Base-by-base conservation (phyloP, 2,329 filamentous ascomycete species). In the Neofusicoccum parvum region DNA sequence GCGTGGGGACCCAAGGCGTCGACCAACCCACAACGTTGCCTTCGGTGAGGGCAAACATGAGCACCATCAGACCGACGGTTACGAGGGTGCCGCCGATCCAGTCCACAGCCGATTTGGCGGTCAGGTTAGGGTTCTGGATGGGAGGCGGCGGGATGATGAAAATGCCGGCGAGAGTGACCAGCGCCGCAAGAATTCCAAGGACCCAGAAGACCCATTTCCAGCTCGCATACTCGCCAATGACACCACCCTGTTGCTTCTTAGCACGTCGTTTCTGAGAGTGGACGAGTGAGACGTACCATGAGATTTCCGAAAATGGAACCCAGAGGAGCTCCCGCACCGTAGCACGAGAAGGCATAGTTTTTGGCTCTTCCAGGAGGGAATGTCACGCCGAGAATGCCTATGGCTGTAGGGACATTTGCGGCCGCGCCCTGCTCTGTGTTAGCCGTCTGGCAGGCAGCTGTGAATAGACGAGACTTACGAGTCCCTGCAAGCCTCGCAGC, bases 191-290 rank as follows among this genome's bases (percentile, higher is more conserved):
- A 45, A 87, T 85, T 39, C 86, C 86, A 12, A 86, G 80, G 10
- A 84, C 82, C 64, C 86, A 88, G 72, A 90, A 90, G 1, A 90
- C 86, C 83, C 88, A 90, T 75, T 85, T 86, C 88, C 88, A 91
- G 59, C 76, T 84, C 11, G 83, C 79, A 68, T 85, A 90, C 63
- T 88, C 76, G 1, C 84, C 83, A 46, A 90, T 85, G 59, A 90
- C 74, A 14, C 88, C 88, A 6, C 85, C 81, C 67, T 67, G 41
- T 14, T 17, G 9, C n/a, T 5, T 32, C 34, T 59, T 37, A 65
- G 50, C 46, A 3, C n/a, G 34, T 15, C 32, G 51, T 41, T 17
- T 10, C 32, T 27, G n/a, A 37, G 5, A 34, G 14, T 48, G 73
- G 54, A 3, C 15, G 43, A 46, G 34, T 34, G 15, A 49, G n/a